These are phyloP conservation scores for Diaporthe velutina DNA, from an alignment of 2,329 filamentous ascomycete species.

Conservation along the genomic window DNA sequence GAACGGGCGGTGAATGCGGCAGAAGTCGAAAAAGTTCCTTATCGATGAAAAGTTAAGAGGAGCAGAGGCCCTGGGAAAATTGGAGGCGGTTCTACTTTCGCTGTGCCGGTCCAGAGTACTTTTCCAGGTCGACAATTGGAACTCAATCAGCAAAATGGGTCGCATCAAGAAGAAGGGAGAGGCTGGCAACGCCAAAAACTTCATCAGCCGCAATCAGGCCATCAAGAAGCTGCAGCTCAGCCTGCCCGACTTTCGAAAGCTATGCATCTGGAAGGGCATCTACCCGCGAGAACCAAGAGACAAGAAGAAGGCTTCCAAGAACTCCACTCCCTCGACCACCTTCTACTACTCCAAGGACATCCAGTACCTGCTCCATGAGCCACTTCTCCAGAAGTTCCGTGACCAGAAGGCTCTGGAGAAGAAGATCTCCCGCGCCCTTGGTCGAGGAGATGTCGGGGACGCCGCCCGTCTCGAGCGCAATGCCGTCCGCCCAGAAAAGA, in stretches of 20 bases:
- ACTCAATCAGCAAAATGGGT: constrained; percentile 63
- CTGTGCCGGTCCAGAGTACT: constrained; percentile 42
- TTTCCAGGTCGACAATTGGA: constrained; percentile 31
- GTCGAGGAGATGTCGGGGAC: constrained; percentile 90
- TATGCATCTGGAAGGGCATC: constrained; percentile 99
- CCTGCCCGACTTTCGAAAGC: constrained; percentile 94
- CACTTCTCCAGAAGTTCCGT: constrained; percentile 92
- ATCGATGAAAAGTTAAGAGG: constrained; percentile 45
- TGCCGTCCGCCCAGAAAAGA: constrained; percentile 89
- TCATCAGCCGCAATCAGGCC: constrained; percentile 95
- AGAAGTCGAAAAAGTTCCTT: constrained; percentile 39
- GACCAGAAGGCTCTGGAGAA: constrained; percentile 97
- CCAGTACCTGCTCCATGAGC: constrained; percentile 97
- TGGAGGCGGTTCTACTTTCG: constrained; percentile 25
- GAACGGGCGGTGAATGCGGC: constrained; percentile 32
- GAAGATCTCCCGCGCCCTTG: constrained; percentile 94
- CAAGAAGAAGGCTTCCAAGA: constrained; percentile 96
- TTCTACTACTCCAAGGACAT: constrained; percentile 96
- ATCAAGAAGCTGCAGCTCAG: constrained; percentile 98
- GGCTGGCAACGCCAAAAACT: constrained; percentile 96
- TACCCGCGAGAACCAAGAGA: constrained; percentile 97
- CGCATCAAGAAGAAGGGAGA: constrained; percentile 94
- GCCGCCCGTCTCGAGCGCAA: constrained; percentile 89
- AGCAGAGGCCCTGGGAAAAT: constrained; percentile 47
- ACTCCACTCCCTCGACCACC: constrained; percentile 89